Conservation (phyloP, 345 rosid species). For the Linum lewisii region DNA sequence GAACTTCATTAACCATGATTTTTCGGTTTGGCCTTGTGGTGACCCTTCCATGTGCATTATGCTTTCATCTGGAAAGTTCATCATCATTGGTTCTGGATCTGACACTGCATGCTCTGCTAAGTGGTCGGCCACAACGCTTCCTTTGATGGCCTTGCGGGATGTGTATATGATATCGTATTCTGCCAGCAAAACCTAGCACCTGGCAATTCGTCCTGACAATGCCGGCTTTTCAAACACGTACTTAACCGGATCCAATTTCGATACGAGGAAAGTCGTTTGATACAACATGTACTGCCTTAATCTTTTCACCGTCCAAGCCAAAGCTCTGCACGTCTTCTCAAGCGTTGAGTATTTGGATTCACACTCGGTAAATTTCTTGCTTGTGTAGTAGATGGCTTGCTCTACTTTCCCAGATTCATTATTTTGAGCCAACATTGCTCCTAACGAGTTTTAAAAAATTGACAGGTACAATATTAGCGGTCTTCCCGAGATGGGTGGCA, state of each 20-base stretch:
- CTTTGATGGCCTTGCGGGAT: not conserved
- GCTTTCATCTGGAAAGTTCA: no score
- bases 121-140: not conserved
- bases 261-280: not conserved
- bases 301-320: not conserved
- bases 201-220: not conserved
- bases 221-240: not conserved
- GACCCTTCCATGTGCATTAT: no score
- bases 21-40: no score
- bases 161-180: not conserved
- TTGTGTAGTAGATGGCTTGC: not conserved
- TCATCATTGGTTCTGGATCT: no score
- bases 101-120: no score
- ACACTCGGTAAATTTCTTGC: not conserved
- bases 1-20: no score
- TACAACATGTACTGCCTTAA: not conserved
- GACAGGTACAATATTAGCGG: not conserved
- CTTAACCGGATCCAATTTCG: not conserved
- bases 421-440: not conserved
- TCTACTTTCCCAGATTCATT: not conserved
- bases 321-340: not conserved
- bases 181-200: not conserved
- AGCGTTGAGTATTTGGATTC: not conserved
- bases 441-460: not conserved
- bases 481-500: not conserved